Percentiles rank a stretch among this genome's conserved stretches.
Conservation (phyloP, 2,329 filamentous ascomycete genomes). For the Aureobasidium zeae region DNA sequence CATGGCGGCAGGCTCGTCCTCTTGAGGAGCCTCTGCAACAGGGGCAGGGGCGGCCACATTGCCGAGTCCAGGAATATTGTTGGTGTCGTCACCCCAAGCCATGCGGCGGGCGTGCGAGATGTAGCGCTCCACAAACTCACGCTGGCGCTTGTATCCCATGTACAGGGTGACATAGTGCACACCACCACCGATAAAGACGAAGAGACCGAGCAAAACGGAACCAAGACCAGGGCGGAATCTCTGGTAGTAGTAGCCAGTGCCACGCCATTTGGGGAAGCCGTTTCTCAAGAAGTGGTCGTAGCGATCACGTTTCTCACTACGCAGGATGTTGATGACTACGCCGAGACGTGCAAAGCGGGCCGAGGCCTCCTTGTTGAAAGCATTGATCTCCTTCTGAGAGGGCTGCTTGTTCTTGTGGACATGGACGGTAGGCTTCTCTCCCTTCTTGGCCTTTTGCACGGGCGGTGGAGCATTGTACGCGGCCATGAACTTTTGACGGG, state of each 20-base stretch:
- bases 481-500: conserved; percentile 70
- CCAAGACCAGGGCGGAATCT: conserved; percentile 86
- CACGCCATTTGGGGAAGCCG: conserved; percentile 93
- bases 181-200: conserved; percentile 72
- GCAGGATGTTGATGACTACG: conserved; percentile 76
- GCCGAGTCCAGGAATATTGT: conserved; percentile 59
- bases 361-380: conserved; percentile 69
- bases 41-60: conserved; percentile 32
- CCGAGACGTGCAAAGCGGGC: conserved; percentile 77
- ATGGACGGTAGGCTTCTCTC: conserved; percentile 51
- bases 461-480: conserved; percentile 51
- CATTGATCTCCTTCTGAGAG: conserved; percentile 62
- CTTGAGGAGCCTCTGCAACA: conserved; percentile 32
- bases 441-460: conserved; percentile 29
- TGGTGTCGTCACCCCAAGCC: conserved; percentile 79
- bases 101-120: conserved; percentile 79
- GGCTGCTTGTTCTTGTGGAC: conserved; percentile 63
- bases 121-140: conserved; percentile 84
- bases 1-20: conserved; percentile 47
- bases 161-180: conserved; percentile 80
- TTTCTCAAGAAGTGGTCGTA: conserved; percentile 92
- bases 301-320: conserved; percentile 68
- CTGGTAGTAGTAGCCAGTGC: conserved; percentile 96
- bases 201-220: conserved; percentile 70
- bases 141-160: conserved; percentile 81